Conservation (phyloP, 345 rosid species). For the Leavenworthia alabamica region DNA sequence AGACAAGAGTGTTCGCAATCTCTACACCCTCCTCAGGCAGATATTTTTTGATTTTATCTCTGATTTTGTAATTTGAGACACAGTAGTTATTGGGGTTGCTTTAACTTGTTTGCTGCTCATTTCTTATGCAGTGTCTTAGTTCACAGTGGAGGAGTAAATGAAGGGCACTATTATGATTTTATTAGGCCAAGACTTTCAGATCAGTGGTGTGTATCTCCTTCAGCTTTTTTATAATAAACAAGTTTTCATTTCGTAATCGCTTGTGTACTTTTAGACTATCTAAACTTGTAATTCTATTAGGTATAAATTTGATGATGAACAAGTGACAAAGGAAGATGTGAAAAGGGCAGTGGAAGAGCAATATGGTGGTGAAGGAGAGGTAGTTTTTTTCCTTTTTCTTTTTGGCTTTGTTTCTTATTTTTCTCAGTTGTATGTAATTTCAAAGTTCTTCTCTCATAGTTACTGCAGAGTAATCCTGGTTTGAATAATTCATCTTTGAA, state of each 20-base stretch:
- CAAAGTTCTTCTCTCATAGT: constrained; percentile 37
- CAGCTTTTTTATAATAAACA: neutral
- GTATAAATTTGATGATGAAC: constrained; percentile 97
- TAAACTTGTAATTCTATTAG: constrained; percentile 32
- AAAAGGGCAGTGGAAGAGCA: constrained; percentile 95
- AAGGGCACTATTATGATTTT: constrained; percentile 96
- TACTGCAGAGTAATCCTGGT: constrained; percentile 90
- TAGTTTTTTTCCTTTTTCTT: constrained; percentile 24
- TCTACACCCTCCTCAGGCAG: constrained; percentile 90
- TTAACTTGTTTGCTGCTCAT: constrained; percentile 13
- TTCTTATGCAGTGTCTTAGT: constrained; percentile 67
- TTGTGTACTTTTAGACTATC: neutral
- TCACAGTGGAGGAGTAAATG: constrained; percentile 97
- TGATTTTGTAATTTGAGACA: neutral
- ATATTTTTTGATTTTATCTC: constrained; percentile 4
- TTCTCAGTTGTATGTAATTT: constrained; percentile 9
- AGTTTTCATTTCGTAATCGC: neutral
- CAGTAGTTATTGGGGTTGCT: neutral
- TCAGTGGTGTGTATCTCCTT: constrained; percentile 53
- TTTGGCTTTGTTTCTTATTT: constrained; percentile 6
- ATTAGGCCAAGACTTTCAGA: constrained; percentile 90
- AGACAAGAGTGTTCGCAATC: constrained; percentile 81
- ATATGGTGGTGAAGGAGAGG: constrained; percentile 99
- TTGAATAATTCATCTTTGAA: constrained; percentile 86
- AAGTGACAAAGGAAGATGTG: constrained; percentile 90